Evolutionary conservation across 2,329 filamentous ascomycete species (phyloP), one percentile per base, ranked within the genome.

Genomic region (Elsinoe batatas): DNA sequence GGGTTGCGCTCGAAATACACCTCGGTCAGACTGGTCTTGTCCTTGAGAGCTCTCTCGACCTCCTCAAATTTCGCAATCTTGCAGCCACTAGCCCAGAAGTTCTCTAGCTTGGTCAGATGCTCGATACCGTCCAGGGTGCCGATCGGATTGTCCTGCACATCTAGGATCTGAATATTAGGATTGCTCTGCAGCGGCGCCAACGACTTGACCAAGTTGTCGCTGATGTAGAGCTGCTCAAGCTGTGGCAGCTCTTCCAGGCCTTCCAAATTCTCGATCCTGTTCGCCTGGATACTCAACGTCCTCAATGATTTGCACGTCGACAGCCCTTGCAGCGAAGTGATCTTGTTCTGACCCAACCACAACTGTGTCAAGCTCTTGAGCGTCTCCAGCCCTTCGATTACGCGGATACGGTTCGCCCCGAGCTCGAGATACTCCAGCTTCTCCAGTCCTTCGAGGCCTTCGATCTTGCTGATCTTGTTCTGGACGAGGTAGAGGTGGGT

Each of bases 1-100:
- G 91, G 91, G 65, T 95, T 96, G 1, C 90, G 91, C 68, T 98
- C 93, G 61, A 98, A 94, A 68, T 98, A 98, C 10, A 98, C 91
- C 1, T 93, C 96, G 58, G 84, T 82, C 62, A 97, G 72, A 36
- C 84, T 74, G 66, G 87, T 76, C 74, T 95, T 96, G 66, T 93
- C 86, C 53, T 73, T 78, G 60, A 98, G 72, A 63, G 87, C 80
- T 56, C 78, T 79, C 72, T 96, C 87, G 2, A 97, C 80, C 65
- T 97, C 91, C 42, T 77, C 76, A 64, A 97, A 95, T 67, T 88
- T 88, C 17, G 73, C 74, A 22, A 98, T 70, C 63, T 86, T 77
- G 71, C 95, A 97, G 70, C 91, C 90, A 63, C 88, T 93, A 13
- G 90, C 93, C 93, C 93, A 98, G 26, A 98, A 71, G 69, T 98